A percentile compares a stretch with the other conserved stretches of the same genome.
Evolutionary conservation across 2,329 filamentous ascomycete species (phyloP).

Genomic region (Xylariaceae sp.): DNA sequence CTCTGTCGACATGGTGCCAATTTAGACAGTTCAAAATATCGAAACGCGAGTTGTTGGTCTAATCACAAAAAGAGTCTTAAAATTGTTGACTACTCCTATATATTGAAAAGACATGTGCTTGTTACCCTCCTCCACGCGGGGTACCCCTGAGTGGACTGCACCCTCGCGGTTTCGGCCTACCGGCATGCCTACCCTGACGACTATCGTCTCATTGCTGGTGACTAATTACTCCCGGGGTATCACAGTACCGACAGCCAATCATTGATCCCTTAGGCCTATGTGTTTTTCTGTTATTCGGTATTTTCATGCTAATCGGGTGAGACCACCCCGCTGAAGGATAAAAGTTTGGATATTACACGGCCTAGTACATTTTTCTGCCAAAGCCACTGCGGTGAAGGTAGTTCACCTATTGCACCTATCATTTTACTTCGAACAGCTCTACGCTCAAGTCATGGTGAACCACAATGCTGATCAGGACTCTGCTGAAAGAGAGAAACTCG

Average conservation of each 20-base stretch:
- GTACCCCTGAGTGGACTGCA: no score
- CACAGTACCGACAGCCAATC: conserved; percentile 2
- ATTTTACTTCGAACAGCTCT: not conserved
- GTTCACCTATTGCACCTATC: not conserved
- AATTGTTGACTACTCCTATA: no score
- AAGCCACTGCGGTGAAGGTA: not conserved
- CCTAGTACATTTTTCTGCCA: not conserved
- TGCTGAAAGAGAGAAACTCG: not conserved
- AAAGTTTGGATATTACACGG: not conserved
- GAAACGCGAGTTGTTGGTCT: no score
- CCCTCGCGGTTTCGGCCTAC: conserved; percentile 1
- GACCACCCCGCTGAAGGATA: conserved; percentile 7
- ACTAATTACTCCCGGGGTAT: not conserved
- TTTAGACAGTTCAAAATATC: no score
- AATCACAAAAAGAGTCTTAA: no score
- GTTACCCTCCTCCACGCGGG: no score
- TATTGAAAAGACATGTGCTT: no score
- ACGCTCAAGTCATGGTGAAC: conserved; percentile 2
- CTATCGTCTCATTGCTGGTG: not conserved
- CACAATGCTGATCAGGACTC: not conserved
- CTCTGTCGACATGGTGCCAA: no score
- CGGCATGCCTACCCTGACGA: conserved; percentile 6
- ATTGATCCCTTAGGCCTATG: conserved; percentile 14
- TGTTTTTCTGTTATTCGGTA: not conserved
- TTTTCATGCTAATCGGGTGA: not conserved